A percentile compares a stretch with the other conserved stretches of the same genome.
Conservation (phyloP, 2,329 filamentous ascomycete genomes). For the Fusarium pseudograminearum region DNA sequence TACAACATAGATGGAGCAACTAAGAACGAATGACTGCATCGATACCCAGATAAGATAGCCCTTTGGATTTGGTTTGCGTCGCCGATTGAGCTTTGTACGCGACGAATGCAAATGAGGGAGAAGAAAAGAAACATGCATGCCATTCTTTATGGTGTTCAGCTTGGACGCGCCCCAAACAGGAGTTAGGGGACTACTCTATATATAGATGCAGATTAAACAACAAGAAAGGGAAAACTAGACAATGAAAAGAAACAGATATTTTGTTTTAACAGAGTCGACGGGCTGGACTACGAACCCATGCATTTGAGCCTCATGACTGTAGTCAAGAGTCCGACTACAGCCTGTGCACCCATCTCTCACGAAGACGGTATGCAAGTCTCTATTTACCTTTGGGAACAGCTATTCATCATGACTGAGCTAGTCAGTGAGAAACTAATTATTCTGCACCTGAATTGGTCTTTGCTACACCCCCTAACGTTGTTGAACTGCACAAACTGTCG, state of each 20-base stretch:
- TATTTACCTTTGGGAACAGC: neutral
- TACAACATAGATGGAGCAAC: constrained; percentile 1
- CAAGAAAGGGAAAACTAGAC: neutral
- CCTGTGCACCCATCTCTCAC: neutral
- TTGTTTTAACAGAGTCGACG: neutral
- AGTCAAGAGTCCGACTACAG: neutral
- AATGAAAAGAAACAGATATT: neutral
- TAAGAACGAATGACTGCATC: neutral
- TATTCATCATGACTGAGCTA: neutral
- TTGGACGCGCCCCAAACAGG: constrained; percentile 36
- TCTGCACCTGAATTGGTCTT: neutral
- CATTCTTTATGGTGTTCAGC: constrained; percentile 19
- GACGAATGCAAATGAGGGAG: constrained; percentile 15
- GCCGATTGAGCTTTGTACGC: neutral
- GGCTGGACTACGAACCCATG: neutral
- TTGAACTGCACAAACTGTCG: neutral
- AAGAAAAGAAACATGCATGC: constrained; percentile 1
- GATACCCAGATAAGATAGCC: neutral
- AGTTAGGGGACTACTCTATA: constrained; percentile 6
- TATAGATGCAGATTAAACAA: neutral
- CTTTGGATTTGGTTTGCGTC: neutral
- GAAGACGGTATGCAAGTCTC: neutral
- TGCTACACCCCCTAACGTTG: neutral
- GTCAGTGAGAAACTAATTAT: neutral
- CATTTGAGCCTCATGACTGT: constrained; percentile 7